phyloP scores from a whole-genome alignment of 108 stramenopile species.

The Skeletonema grethae region DNA sequence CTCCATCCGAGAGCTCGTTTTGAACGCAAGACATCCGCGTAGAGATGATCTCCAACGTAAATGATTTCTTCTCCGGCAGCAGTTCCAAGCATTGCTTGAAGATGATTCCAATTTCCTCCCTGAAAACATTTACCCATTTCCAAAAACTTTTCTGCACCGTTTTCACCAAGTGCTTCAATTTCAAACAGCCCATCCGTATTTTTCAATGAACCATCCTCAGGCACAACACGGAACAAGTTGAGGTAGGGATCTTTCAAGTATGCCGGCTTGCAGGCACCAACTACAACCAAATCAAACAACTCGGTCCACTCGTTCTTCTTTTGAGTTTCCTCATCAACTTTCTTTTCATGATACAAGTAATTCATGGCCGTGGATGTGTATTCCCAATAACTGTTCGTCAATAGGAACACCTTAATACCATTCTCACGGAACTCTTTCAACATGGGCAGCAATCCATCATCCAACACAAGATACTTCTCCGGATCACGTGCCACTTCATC shows the following conservation, averaged over 20 bases:
- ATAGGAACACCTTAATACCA: constrained; percentile 90
- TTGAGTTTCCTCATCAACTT: constrained; percentile 64
- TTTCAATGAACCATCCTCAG: constrained; percentile 72
- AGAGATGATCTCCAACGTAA: constrained; percentile 98
- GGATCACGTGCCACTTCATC: constrained; percentile 89
- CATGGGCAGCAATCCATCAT: constrained; percentile 90
- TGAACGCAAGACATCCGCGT: constrained; percentile 89
- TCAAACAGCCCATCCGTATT: constrained; percentile 93
- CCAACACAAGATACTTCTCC: constrained; percentile 85
- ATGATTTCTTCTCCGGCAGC: constrained; percentile 92
- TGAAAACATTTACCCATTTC: constrained; percentile 89
- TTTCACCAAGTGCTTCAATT: constrained; percentile 75
- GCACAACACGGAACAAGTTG: constrained; percentile 87
- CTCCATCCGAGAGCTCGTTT: constrained; percentile 97
- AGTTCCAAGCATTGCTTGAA: constrained; percentile 88
- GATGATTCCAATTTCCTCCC: constrained; percentile 94
- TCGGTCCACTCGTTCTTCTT: constrained; percentile 91
- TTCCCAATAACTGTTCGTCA: constrained; percentile 96
- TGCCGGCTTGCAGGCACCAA: constrained; percentile 90
- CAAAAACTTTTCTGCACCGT: constrained; percentile 82
- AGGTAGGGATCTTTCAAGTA: constrained; percentile 87
- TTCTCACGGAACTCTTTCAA: constrained; percentile 65
- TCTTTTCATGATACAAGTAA: constrained; percentile 65
- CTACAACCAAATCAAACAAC: constrained; percentile 93
- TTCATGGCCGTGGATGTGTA: constrained; percentile 96